Conservation (phyloP, 768 basidiomycete species). For the Coprinopsis sp. region DNA sequence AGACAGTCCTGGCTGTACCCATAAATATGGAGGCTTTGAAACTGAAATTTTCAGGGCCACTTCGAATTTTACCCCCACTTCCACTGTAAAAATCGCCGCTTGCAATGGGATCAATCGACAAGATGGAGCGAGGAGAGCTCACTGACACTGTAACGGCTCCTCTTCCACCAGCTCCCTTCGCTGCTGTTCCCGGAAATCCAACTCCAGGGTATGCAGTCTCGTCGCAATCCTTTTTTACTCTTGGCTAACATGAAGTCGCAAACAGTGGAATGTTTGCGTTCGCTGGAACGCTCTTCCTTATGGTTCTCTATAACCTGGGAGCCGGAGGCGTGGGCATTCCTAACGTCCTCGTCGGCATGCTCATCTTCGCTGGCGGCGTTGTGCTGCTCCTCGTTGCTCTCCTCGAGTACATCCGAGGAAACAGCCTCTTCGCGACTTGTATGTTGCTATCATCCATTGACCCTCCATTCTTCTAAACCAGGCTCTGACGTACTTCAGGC, state of each 20-base stretch:
- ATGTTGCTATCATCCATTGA: too few relatives aligned
- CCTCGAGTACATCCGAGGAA: slow-evolving; percentile 7
- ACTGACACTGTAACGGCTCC: neutral
- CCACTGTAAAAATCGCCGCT: too few relatives aligned
- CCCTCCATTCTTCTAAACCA: neutral
- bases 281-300: slow-evolving; percentile 4
- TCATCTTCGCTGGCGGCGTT: slow-evolving; percentile 8
- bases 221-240: neutral
- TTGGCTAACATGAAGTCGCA: too few relatives aligned
- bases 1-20: too few relatives aligned
- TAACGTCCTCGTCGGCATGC: slow-evolving; percentile 12
- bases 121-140: neutral
- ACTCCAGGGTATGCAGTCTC: neutral
- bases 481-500: neutral
- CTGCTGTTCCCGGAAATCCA: neutral
- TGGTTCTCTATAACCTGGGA: slow-evolving; percentile 8
- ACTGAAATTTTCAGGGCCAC: too few relatives aligned
- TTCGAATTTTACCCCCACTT: too few relatives aligned
- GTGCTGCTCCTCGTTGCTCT: slow-evolving; percentile 3
- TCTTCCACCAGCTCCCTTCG: neutral
- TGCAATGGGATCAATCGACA: too few relatives aligned
- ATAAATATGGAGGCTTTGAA: too few relatives aligned
- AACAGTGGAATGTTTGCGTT: slow-evolving; percentile 11
- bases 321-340: slow-evolving; percentile 7
- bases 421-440: slow-evolving; percentile 10